Percentiles rank a stretch among this genome's conserved stretches.
Evolutionary conservation across 2,329 filamentous ascomycete genomes (phyloP).

Genomic region (Monosporascus sp.): DNA sequence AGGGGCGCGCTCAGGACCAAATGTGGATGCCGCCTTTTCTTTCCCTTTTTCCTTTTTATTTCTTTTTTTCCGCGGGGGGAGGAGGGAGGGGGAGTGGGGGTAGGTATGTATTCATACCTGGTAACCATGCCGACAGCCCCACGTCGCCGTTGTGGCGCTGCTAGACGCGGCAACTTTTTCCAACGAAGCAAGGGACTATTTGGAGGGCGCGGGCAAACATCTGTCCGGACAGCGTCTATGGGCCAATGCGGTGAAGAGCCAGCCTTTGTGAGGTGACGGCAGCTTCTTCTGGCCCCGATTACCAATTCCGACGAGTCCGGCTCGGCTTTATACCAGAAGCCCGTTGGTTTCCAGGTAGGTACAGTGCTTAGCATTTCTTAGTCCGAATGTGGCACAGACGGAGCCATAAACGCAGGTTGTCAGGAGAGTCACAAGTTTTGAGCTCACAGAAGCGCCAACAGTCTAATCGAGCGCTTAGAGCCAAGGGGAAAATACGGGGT

Average conservation of each 20-base stretch:
- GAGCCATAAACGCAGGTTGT: background rate
- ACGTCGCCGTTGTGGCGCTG: background rate
- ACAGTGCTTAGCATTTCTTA: background rate
- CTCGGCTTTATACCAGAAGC: too few relatives aligned
- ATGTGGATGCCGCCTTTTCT: too few relatives aligned
- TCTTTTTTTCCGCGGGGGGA: too few relatives aligned
- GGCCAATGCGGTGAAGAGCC: too few relatives aligned
- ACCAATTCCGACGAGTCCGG: too few relatives aligned
- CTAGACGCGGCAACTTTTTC: background rate
- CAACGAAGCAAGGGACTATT: background rate
- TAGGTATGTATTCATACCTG: background rate
- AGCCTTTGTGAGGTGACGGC: too few relatives aligned
- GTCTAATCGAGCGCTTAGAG: conserved; percentile 1
- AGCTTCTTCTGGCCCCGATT: too few relatives aligned
- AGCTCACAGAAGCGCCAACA: background rate
- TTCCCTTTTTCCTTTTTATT: too few relatives aligned
- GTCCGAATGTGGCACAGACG: background rate
- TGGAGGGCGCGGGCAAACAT: background rate
- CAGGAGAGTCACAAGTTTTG: background rate
- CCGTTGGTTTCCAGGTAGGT: too few relatives aligned
- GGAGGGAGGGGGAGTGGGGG: too few relatives aligned
- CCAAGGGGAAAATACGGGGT: background rate
- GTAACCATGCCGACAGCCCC: background rate
- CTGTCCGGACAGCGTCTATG: background rate
- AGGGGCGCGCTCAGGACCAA: too few relatives aligned